Base-by-base conservation (phyloP, 2,329 filamentous ascomycete species). In the Neofusicoccum ribis region DNA sequence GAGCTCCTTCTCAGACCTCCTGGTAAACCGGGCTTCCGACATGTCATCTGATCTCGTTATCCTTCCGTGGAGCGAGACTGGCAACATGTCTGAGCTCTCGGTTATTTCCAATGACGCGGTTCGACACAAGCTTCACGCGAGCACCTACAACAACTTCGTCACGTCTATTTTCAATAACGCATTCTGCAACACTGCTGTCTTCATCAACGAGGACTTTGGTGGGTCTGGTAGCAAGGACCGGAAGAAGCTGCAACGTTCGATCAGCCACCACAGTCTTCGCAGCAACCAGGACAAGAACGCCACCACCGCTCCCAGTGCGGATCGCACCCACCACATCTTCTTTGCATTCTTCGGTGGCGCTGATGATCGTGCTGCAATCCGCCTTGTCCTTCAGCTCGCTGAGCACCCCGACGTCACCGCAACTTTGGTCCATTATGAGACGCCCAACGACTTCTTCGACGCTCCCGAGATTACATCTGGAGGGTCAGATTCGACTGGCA, bases 21-120 rank as follows among this genome's bases (percentile, higher is more conserved):
- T 98, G 8, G 83, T 87, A 41, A 85, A 83, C 31, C 89, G 90
- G 67, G 91, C 81, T 2, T 72, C 68, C 2, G 72, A 76, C 37
- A 70, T 78, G 23, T 72, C 90, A 0, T 85, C 87, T 4, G 88
- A 93, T 65, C 85, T 91, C 14, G 83, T 96, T 5, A 82, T 98
- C 3, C 85, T 98, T 5, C 94, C 94, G 0, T 98, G 95, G 94
- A 94, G 90, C 70, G 91, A 96, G 70, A 89, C 88, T 0, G 92
- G 92, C 12, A 87, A 86, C 67, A 85, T 94, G 70, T 85, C 84
- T 8, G 93, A 97, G 67, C 85, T 88, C 73, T 76, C 83, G 71
- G 73, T 79, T 4, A 78, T 77, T 69, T 70, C 76, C 68, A 69
- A 77, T 63, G 81, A 88, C 62, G 85, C 81, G n/a, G 78, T 80